These are phyloP conservation scores for Globisporangium solare DNA, from an alignment of 352 stramenopile species.

Conservation along the genomic window DNA sequence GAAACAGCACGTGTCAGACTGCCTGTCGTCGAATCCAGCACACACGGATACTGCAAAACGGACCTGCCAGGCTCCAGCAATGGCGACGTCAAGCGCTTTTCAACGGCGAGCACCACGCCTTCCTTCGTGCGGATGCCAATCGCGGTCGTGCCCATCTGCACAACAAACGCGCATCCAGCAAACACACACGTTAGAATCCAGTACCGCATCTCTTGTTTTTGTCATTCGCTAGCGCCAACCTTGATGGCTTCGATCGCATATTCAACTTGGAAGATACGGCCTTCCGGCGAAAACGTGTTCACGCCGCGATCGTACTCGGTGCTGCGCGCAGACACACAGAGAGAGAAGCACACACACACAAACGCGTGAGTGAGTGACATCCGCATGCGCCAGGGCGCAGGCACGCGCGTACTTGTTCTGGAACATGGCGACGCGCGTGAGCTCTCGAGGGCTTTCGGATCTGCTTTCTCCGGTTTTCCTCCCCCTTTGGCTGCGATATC, in stretches of 20 bases:
- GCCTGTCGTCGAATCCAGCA: not conserved
- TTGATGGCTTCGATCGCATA: slow-evolving; percentile 99
- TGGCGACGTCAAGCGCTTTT: slow-evolving; percentile 97
- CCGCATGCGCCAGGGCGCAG: not conserved
- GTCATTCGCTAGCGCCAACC: slow-evolving; percentile 25
- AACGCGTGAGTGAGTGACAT: too few relatives aligned
- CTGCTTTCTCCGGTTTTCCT: slow-evolving; percentile 18
- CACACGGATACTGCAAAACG: not conserved
- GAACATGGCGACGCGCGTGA: slow-evolving; percentile 32
- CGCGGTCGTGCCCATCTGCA: slow-evolving; percentile 95
- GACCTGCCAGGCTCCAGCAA: slow-evolving; percentile 93
- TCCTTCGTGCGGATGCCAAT: slow-evolving; percentile 98
- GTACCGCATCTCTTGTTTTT: too few relatives aligned
- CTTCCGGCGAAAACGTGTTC: slow-evolving; percentile 99
- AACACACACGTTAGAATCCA: not conserved
- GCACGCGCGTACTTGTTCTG: slow-evolving; percentile 44
- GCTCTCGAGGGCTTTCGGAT: slow-evolving; percentile 5
- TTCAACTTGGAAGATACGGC: slow-evolving; percentile 98
- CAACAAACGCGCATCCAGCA: slow-evolving; percentile 5
- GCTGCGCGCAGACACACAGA: slow-evolving; percentile 27
- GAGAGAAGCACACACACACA: not conserved
- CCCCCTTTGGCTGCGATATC: slow-evolving; percentile 26
- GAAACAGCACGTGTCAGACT: not conserved
- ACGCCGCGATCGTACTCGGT: slow-evolving; percentile 99
- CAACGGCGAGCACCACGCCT: slow-evolving; percentile 96